These are phyloP conservation scores for Selaginella moellendorffii DNA, from an alignment of 75 land plant genomes.

Conservation along the genomic window DNA sequence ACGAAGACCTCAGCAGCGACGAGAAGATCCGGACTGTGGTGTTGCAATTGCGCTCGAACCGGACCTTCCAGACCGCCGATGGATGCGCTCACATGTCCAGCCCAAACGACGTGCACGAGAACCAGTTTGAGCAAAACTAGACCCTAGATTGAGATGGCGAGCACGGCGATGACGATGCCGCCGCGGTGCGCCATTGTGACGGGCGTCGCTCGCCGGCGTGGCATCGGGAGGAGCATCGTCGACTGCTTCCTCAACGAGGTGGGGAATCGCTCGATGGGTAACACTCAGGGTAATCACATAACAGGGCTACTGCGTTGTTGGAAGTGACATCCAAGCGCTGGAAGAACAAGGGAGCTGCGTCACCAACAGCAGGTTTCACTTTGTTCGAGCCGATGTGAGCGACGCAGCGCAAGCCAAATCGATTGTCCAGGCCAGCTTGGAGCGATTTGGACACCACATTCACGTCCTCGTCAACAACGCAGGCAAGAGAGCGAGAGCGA, in stretches of 20 bases:
- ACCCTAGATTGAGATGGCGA: no score
- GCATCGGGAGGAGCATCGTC: slow-evolving; percentile 25
- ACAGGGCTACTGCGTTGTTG: slow-evolving; percentile 32
- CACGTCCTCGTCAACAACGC: slow-evolving; percentile 33
- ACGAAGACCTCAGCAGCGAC: no score
- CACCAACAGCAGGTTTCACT: slow-evolving; percentile 14
- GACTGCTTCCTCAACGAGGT: slow-evolving; percentile 18
- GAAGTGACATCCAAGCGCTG: slow-evolving; percentile 13
- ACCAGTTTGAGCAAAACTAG: no score
- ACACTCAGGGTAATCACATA: background rate
- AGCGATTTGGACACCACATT: slow-evolving; percentile 15
- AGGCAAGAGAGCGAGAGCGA: slow-evolving; percentile 11
- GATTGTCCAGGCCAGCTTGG: slow-evolving; percentile 22
- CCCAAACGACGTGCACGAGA: no score
- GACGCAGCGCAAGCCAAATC: slow-evolving; percentile 14
- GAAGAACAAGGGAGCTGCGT: slow-evolving; percentile 1
- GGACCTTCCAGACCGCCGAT: no score
- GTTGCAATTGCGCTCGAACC: background rate
- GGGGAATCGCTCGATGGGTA: background rate
- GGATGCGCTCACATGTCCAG: no score
- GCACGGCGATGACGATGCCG: background rate
- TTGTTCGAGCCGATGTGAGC: slow-evolving; percentile 19
- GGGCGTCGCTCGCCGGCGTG: slow-evolving; percentile 21
- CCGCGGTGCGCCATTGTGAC: slow-evolving; percentile 22
- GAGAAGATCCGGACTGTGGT: background rate